Conservation (phyloP, 2,329 filamentous ascomycete species). For the Ceratocystis cacaofunesta region DNA sequence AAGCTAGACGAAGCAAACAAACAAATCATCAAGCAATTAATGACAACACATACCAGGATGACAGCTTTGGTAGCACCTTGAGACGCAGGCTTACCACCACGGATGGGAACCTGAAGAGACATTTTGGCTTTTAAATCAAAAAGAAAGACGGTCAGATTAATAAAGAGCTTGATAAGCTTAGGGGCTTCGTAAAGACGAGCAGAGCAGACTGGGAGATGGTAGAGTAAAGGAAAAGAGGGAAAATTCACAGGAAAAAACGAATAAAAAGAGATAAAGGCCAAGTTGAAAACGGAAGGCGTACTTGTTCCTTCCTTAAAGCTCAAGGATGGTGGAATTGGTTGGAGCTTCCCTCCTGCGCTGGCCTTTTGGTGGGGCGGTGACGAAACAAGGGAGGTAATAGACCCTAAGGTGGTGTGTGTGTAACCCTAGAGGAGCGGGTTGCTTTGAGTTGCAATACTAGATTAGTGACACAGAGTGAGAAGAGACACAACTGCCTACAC, state of each 20-base stretch:
- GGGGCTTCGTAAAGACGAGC: background rate
- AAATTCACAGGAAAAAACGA: conserved; percentile 7
- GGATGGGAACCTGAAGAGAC: conserved; percentile 35
- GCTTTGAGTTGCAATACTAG: no score
- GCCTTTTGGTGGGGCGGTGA: conserved; percentile 5
- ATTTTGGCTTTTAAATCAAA: background rate
- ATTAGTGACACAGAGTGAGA: no score
- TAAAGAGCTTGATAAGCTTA: background rate
- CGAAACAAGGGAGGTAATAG: background rate
- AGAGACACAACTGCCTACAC: no score
- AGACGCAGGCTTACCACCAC: conserved; percentile 30
- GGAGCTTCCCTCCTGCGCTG: background rate
- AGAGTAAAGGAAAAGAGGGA: background rate
- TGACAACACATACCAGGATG: conserved; percentile 53
- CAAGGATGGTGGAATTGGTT: background rate
- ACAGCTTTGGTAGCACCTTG: conserved; percentile 64
- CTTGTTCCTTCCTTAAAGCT: conserved; percentile 7
- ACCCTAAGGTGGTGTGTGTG: background rate
- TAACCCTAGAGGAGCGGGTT: background rate
- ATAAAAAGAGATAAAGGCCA: background rate
- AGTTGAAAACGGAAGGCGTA: conserved; percentile 8
- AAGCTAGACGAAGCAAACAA: background rate
- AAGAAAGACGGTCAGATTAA: background rate
- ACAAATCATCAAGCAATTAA: background rate
- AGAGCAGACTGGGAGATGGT: background rate